Conservation (phyloP, 352 stramenopile species). For the Pythium sp. region DNA sequence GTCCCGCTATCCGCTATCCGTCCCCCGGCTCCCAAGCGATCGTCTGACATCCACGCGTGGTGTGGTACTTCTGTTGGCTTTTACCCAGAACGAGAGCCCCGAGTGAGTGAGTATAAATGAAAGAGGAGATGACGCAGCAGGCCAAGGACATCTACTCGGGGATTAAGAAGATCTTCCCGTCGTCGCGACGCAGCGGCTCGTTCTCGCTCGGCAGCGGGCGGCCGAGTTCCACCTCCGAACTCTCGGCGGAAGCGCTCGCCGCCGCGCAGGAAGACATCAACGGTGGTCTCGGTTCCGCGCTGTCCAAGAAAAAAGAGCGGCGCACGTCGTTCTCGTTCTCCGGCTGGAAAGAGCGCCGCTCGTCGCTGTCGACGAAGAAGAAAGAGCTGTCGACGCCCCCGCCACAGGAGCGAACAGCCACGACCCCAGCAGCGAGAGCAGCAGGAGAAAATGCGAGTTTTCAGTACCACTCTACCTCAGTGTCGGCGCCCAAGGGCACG, state of each 20-base stretch:
- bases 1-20: background rate
- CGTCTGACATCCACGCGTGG: background rate
- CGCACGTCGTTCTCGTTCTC: slow-evolving; percentile 56
- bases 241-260: slow-evolving; percentile 37
- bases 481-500: slow-evolving; percentile 14
- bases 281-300: background rate
- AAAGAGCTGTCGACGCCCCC: slow-evolving; percentile 13
- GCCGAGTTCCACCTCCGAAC: slow-evolving; percentile 18
- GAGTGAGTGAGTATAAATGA: slow-evolving; percentile 7
- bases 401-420: background rate
- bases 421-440: background rate
- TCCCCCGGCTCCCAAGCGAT: background rate
- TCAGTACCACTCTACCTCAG: background rate
- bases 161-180: slow-evolving; percentile 78
- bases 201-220: slow-evolving; percentile 41
- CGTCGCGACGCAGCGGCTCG: slow-evolving; percentile 41
- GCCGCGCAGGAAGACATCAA: slow-evolving; percentile 21
- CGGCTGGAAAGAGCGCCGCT: slow-evolving; percentile 40
- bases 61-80: background rate
- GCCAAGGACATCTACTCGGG: slow-evolving; percentile 78
- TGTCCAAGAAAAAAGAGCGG: slow-evolving; percentile 42
- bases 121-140: slow-evolving; percentile 55
- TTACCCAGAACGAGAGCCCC: too few relatives aligned
- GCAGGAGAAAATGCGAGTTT: background rate
- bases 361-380: slow-evolving; percentile 27